Evolutionary conservation across 2,329 filamentous ascomycete species (phyloP), one percentile per base, ranked within the genome.

Genomic region (Mycosphaerella arachidis): DNA sequence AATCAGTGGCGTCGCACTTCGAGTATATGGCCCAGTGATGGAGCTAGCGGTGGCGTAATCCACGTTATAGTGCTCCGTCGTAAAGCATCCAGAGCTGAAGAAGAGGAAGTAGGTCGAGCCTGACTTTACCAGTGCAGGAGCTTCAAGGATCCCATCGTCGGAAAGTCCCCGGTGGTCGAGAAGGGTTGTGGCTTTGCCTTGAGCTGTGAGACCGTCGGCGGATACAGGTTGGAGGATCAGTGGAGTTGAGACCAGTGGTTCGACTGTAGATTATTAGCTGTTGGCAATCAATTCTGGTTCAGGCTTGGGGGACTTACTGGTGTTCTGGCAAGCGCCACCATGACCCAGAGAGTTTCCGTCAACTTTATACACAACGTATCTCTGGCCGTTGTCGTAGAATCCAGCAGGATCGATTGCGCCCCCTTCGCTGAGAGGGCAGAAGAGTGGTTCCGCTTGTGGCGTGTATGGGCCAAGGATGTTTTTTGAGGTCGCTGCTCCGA

Each of bases 1-100:
- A 7, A 75, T 60, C 48, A 74, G 54, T 6, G 70, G 59, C 6
- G 43, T 52, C 1, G 55, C 13, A 2, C 68, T 71, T 13, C 73
- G 63, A 5, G 60, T 66, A 31, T 74, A 75, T 0, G 73, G 73
- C 0, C 73, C 73, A 2, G 55, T 59, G 61, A 75, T 61, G 7
- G 64, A 66, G 8, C 50, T 56, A 1, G 70, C 65, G 16, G 67
- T 71, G 2, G 73, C 73, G 51, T 75, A 75, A 10, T 68, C 69
- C 51, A 75, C 64, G 33, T 72, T 64, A 61, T 75, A 75, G 9
- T 62, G 57, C 4, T 66, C 63, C 9, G 65, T 64, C 8, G 69
- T 66, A n/a, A 71, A 74, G 61, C 70, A 56, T 29, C 73, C 73
- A 18, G 70, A 70, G n/a, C 67, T 71, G 65, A 71, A 75, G 65